phyloP scores from a whole-genome alignment of 208 protist genomes.

The Leishmania tropica region DNA sequence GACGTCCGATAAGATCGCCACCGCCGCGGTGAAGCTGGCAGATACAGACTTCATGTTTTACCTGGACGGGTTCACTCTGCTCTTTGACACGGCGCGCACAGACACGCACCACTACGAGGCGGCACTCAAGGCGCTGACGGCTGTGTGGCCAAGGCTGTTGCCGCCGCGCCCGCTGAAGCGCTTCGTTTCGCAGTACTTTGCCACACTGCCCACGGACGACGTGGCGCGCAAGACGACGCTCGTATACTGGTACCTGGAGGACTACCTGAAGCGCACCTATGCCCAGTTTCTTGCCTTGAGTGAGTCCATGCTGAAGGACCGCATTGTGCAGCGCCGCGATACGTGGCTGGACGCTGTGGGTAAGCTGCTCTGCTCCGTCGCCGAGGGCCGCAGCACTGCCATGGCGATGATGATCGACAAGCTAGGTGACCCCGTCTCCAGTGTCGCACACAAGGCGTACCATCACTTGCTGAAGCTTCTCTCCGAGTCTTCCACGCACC shows the following conservation, averaged over 20 bases:
- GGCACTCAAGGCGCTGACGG: slow-evolving; percentile 85
- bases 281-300: slow-evolving; percentile 86
- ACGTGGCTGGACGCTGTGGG: slow-evolving; percentile 87
- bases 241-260: slow-evolving; percentile 92
- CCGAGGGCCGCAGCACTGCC: slow-evolving; percentile 72
- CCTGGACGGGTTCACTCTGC: slow-evolving; percentile 86
- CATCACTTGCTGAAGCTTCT: slow-evolving; percentile 86
- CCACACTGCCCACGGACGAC: slow-evolving; percentile 83
- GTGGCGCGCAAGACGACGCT: slow-evolving; percentile 64
- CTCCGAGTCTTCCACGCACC: slow-evolving; percentile 86
- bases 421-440: slow-evolving; percentile 78
- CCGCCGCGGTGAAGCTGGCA: slow-evolving; percentile 88
- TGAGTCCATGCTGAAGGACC: slow-evolving; percentile 91
- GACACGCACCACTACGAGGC: slow-evolving; percentile 93
- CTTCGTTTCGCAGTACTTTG: slow-evolving; percentile 91
- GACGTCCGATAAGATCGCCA: slow-evolving; percentile 85
- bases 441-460: slow-evolving; percentile 85
- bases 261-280: slow-evolving; percentile 92
- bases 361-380: slow-evolving; percentile 85
- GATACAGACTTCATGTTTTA: slow-evolving; percentile 94
- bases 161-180: slow-evolving; percentile 85
- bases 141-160: slow-evolving; percentile 88
- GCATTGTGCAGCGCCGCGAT: slow-evolving; percentile 80
- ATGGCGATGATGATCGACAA: slow-evolving; percentile 94
- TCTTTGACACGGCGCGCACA: slow-evolving; percentile 88